These are phyloP conservation scores for Neurospora sp. DNA, from an alignment of 495 filamentous ascomycete species.

Conservation along the genomic window DNA sequence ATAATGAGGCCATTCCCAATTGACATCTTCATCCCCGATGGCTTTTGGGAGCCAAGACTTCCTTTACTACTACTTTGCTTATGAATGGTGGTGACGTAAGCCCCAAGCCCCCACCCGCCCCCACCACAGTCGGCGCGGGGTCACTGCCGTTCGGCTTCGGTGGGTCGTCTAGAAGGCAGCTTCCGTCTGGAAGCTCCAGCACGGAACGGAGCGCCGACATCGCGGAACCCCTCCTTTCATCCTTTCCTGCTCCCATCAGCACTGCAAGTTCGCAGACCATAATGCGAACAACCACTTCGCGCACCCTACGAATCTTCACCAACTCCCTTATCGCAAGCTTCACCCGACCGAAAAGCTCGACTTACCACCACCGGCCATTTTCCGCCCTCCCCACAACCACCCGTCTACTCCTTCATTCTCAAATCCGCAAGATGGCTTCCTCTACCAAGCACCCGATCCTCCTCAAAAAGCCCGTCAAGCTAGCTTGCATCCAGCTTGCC, in stretches of 20 bases:
- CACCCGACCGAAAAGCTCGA: not conserved
- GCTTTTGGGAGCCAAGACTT: too few relatives aligned
- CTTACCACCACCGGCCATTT: not conserved
- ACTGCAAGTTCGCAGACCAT: not conserved
- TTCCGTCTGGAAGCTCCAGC: not conserved
- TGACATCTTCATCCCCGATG: too few relatives aligned
- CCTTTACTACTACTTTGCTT: too few relatives aligned
- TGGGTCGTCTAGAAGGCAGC: not conserved
- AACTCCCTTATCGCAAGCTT: not conserved
- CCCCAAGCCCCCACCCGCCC: not conserved
- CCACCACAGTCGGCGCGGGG: not conserved
- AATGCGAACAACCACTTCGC: not conserved
- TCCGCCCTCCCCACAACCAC: not conserved
- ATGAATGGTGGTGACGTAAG: too few relatives aligned
- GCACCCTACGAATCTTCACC: not conserved
- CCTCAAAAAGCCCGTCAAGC: conserved; percentile 64
- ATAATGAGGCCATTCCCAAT: too few relatives aligned
- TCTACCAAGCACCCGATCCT: conserved; percentile 41
- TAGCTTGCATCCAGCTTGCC: conserved; percentile 75
- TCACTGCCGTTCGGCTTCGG: not conserved
- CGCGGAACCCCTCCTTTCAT: not conserved
- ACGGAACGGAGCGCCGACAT: not conserved
- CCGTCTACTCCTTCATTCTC: not conserved
- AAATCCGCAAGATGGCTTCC: conserved; percentile 32
- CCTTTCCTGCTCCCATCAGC: not conserved